Evolutionary conservation across 441 rosid genomes (phyloP), one percentile per base, ranked within the genome.

Genomic region (Theobroma grandiflorum): DNA sequence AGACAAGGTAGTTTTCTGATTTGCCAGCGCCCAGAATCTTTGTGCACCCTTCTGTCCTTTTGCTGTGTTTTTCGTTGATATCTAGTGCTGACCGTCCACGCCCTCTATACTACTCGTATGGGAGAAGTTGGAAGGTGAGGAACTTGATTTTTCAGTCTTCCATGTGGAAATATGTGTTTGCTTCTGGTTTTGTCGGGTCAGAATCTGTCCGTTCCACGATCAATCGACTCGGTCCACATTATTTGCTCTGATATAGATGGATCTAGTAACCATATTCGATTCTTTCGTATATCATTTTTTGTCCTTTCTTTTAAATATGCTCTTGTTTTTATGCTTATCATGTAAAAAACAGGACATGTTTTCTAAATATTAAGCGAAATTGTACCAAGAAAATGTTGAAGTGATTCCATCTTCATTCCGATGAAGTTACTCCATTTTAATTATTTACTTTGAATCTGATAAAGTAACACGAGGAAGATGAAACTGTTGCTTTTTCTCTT

Each of bases 91-190:
- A 26, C 31, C 31, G 64, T 59, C 64, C 20, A 8, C 64, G 42
- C 33, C 43, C 50, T 40, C 7, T 8, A 20, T 15, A n/a, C 52
- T 8, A 8, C 52, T 42, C 72, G 57, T 71, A 12, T 16, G 58
- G 58, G 14, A 33, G 62, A 72, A 9, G 43, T 35, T 49, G 61
- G 42, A 15, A 43, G 4, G 33, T 33, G 67, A 63, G 26, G 50
- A 3, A 35, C 38, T 61, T 8, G 22, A 37, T 64, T 31, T 11
- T 7, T 38, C 22, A 64, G 12, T 37, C 69, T 37, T 64, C 69
- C 45, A 64, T 64, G 74, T 20, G 74, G 74, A 37, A n/a, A 33
- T 55, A 50, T 61, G 42, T 50, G 53, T 40, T 6, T 26, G 77
- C 15, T 14, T 15, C 31, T 20, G 64, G 58, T 37, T n/a, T 65